These are phyloP conservation scores for Candida nonsorbophila DNA, from an alignment of 805 yeast species.

Conservation along the genomic window DNA sequence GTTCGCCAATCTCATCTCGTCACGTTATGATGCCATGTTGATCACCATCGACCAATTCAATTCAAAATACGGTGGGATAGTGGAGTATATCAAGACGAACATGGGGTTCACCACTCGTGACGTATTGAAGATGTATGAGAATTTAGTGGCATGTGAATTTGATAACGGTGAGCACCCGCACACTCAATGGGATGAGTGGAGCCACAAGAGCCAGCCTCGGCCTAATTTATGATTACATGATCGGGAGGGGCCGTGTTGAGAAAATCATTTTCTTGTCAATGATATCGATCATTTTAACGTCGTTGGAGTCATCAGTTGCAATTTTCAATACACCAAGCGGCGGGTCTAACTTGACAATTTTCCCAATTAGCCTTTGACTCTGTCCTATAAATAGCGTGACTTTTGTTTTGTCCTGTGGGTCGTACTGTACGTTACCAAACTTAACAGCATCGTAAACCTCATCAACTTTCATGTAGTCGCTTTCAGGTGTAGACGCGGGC, in stretches of 20 bases:
- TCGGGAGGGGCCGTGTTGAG: conserved; percentile 67
- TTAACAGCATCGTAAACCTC: conserved; percentile 40
- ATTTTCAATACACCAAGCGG: conserved; percentile 55
- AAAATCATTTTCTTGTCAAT: conserved; percentile 57
- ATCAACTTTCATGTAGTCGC: conserved; percentile 30
- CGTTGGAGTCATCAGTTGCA: conserved; percentile 11
- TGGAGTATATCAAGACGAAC: conserved; percentile 37
- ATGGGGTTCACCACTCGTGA: conserved; percentile 32
- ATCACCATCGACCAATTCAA: conserved; percentile 53
- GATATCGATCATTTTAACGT: conserved; percentile 53
- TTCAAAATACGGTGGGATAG: conserved; percentile 49
- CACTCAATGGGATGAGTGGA: conserved; percentile 7
- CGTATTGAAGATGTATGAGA: conserved; percentile 15
- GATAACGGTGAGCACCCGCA: too few species aligned
- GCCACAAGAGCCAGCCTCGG: conserved; percentile 4
- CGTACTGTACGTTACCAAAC: conserved; percentile 46
- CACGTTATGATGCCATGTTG: conserved; percentile 67
- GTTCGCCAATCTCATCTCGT: conserved; percentile 53
- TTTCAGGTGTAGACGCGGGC: conserved; percentile 26
- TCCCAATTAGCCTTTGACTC: conserved; percentile 65
- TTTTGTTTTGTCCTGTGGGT: conserved; percentile 28
- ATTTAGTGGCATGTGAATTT: conserved; percentile 18
- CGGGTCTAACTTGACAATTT: conserved; percentile 50
- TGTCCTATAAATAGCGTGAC: conserved; percentile 63
- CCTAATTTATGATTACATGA: conserved; percentile 43